Base-by-base conservation (phyloP, 2,329 filamentous ascomycete genomes). In the Penicillium concentricum region DNA sequence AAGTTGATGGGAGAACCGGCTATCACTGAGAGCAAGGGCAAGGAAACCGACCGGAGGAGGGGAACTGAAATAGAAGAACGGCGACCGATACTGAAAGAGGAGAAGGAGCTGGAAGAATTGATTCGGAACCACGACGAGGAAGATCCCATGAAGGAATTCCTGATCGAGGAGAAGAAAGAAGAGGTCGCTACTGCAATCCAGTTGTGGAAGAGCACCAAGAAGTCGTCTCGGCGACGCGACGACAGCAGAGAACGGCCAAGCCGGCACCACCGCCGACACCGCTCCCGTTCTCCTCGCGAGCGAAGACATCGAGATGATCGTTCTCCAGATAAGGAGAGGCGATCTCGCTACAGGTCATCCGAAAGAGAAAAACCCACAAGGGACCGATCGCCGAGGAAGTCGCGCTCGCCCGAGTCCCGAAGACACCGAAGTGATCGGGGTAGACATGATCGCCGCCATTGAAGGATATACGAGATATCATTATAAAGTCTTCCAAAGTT, bases 141-240 rank as follows among this genome's bases (percentile, higher is more conserved):
- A 59, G 94, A 99, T 72, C 94, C 94, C 0, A 99, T 99, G 94
- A 97, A 96, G 76, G 86, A 85, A 37, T 97, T 90, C 67, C 72
- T 97, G 61, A 86, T 97, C 50, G 85, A 93, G 61, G 89, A 96
- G 76, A 97, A 97, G 82, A 92, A 90, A 75, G 91, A 91, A 71
- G 91, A 96, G 72, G 84, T 96, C 13, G 86, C 89, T 53, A 83
- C 84, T 57, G 92, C 91, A 3, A 75, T 89, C 64, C 79, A 81
- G 61, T 82, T 76, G 64, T 71, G 82, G 50, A 79, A 81, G 44
- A 82, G 74, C 69, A 78, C 79, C 56, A 78, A 82, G 15, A 82
- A 78, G 51, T 66, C 69, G 3, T 70, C 69, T 22, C 64, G 68
- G 15, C 65, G 67, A 45, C 69, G 71, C 34, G 67, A 69, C 34